Percentiles rank a stretch among this genome's conserved stretches.
phyloP scores from a whole-genome alignment of 139 green algal genomes.

The Yamagishiella unicocca region DNA sequence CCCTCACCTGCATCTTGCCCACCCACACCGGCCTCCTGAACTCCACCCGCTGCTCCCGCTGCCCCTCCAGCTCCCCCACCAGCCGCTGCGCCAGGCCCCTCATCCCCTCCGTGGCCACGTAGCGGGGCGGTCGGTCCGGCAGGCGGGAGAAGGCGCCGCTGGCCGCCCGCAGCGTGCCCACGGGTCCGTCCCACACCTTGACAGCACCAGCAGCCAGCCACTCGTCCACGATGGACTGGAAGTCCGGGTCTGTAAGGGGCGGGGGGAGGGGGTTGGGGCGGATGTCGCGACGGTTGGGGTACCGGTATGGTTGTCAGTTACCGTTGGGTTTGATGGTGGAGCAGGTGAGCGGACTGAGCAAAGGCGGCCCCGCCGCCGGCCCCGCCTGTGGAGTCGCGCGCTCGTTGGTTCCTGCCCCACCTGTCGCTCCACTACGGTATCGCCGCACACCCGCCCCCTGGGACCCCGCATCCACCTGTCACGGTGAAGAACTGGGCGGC shows the following conservation, averaged over 20 bases:
- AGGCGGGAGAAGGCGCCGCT: slow-evolving; percentile 54
- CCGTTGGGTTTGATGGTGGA: too few relatives aligned
- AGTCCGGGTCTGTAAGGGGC: slow-evolving; percentile 42
- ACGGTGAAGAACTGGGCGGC: slow-evolving; percentile 61
- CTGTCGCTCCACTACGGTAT: too few relatives aligned
- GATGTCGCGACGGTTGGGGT: too few relatives aligned
- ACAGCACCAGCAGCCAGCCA: slow-evolving; percentile 68
- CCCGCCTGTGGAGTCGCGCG: too few relatives aligned
- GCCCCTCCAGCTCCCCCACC: slow-evolving; percentile 51
- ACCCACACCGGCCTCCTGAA: slow-evolving; percentile 77
- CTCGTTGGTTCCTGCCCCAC: too few relatives aligned
- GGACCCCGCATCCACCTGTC: slow-evolving; percentile 8
- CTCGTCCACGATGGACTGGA: slow-evolving; percentile 56
- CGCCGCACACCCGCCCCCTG: background rate
- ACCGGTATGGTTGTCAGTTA: too few relatives aligned
- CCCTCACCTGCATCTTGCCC: slow-evolving; percentile 58
- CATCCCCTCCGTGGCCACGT: slow-evolving; percentile 73
- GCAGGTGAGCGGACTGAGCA: too few relatives aligned
- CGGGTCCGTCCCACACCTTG: slow-evolving; percentile 65
- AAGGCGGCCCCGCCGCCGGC: too few relatives aligned
- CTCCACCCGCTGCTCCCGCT: slow-evolving; percentile 43
- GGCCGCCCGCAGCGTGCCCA: slow-evolving; percentile 51
- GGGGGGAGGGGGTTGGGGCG: background rate
- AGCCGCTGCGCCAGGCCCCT: slow-evolving; percentile 68
- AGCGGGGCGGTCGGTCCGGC: slow-evolving; percentile 47